Evolutionary conservation across 768 basidiomycete genomes (phyloP).

Genomic region (Auriscalpium vulgare): DNA sequence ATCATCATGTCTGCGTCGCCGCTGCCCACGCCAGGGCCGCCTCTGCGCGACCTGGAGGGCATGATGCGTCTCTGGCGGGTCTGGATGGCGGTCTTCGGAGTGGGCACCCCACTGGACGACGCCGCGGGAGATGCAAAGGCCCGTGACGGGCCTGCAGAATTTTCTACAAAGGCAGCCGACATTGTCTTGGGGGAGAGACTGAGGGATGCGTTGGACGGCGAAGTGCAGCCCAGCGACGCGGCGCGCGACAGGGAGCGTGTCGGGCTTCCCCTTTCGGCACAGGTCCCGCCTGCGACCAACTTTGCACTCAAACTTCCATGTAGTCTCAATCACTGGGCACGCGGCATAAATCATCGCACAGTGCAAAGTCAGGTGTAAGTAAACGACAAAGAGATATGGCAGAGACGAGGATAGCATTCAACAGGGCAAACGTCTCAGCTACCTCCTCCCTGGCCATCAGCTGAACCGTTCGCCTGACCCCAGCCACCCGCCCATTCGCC

Average conservation of each 20-base stretch:
- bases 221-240: too few species aligned
- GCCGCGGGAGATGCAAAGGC: too few species aligned
- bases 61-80: conserved; percentile 69
- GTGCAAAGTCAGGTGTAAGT: too few species aligned
- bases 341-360: too few species aligned
- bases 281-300: too few species aligned
- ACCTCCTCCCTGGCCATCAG: neutral
- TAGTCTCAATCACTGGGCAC: too few species aligned
- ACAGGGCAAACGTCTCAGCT: neutral
- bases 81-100: conserved; percentile 14
- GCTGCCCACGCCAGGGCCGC: conserved; percentile 73
- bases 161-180: neutral
- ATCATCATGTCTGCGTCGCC: conserved; percentile 80
- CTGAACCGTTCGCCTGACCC: neutral
- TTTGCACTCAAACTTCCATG: too few species aligned
- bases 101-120: too few species aligned
- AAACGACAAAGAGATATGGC: too few species aligned
- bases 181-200: neutral
- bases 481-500: conserved; percentile 3
- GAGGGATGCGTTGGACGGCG: too few species aligned
- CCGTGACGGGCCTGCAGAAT: neutral
- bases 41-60: conserved; percentile 73
- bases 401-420: neutral
- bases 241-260: too few species aligned
- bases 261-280: too few species aligned